Percentiles rank a stretch among this genome's conserved stretches.
phyloP scores from a whole-genome alignment of 345 rosid genomes.

The Noccaea caerulescens region DNA sequence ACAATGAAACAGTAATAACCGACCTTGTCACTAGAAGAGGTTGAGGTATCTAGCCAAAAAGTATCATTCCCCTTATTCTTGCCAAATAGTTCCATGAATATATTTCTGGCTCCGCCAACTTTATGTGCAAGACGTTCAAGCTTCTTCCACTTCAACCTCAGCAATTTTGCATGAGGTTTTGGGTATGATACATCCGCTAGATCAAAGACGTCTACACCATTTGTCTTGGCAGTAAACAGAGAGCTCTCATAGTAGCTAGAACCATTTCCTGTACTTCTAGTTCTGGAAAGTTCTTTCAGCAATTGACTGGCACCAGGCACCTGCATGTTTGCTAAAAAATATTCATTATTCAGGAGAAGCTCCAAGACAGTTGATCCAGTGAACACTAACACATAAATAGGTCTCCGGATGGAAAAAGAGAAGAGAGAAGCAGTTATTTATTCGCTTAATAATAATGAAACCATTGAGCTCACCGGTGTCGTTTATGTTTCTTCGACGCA shows the following conservation, averaged over 20 bases:
- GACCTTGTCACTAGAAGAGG: slow-evolving; percentile 93
- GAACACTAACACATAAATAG: neutral
- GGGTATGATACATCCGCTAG: slow-evolving; percentile 45
- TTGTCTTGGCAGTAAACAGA: slow-evolving; percentile 42
- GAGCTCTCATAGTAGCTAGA: slow-evolving; percentile 42
- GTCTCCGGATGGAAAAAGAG: neutral
- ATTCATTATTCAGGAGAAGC: slow-evolving; percentile 63
- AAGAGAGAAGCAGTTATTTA: neutral
- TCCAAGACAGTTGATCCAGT: slow-evolving; percentile 5
- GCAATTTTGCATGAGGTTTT: slow-evolving; percentile 42
- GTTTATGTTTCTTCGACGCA: slow-evolving; percentile 45
- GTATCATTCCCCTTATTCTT: slow-evolving; percentile 60
- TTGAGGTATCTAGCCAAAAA: slow-evolving; percentile 98
- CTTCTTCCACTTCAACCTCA: slow-evolving; percentile 84
- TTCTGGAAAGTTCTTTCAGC: slow-evolving; percentile 52
- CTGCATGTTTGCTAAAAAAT: slow-evolving; percentile 80
- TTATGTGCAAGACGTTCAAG: slow-evolving; percentile 56
- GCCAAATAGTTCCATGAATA: slow-evolving; percentile 71
- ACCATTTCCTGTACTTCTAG: slow-evolving; percentile 39
- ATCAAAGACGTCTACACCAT: slow-evolving; percentile 43
- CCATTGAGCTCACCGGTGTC: slow-evolving; percentile 55
- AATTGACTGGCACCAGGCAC: slow-evolving; percentile 53
- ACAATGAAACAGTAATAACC: slow-evolving; percentile 16
- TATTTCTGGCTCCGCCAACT: slow-evolving; percentile 80
- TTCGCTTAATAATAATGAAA: neutral